Conservation (phyloP, 2,329 filamentous ascomycete genomes). For the Ascocoryne sarcoides region DNA sequence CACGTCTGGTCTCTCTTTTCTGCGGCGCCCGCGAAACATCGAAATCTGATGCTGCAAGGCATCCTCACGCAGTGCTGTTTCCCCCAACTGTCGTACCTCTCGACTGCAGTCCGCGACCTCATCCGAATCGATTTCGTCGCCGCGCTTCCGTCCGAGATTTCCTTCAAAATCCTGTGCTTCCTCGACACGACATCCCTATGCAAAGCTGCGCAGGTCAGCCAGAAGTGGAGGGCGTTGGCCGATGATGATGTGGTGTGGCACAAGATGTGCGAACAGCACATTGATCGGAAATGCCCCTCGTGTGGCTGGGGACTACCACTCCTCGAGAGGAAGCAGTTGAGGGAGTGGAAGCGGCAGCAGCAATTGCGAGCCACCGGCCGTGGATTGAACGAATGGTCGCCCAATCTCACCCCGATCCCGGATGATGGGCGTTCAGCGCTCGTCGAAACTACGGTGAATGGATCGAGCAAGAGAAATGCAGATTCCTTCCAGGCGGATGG, state of each 20-base stretch:
- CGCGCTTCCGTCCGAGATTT: slow-evolving; percentile 80
- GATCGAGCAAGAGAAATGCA: slow-evolving; percentile 21
- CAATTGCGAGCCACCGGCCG: slow-evolving; percentile 57
- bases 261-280: slow-evolving; percentile 95
- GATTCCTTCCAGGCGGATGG: slow-evolving; percentile 12
- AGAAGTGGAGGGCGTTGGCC: slow-evolving; percentile 79
- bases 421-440: slow-evolving; percentile 23
- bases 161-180: slow-evolving; percentile 86
- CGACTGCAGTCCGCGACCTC: slow-evolving; percentile 81
- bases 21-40: slow-evolving; percentile 84
- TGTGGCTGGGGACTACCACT: slow-evolving; percentile 93
- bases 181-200: slow-evolving; percentile 91
- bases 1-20: slow-evolving; percentile 98
- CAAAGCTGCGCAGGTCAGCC: slow-evolving; percentile 90
- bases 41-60: slow-evolving; percentile 92
- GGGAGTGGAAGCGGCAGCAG: slow-evolving; percentile 70
- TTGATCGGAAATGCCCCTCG: slow-evolving; percentile 86
- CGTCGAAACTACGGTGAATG: slow-evolving; percentile 4
- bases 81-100: slow-evolving; percentile 88
- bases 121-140: slow-evolving; percentile 96
- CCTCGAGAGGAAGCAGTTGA: slow-evolving; percentile 77
- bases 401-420: slow-evolving; percentile 39
- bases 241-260: slow-evolving; percentile 98
- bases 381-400: slow-evolving; percentile 45
- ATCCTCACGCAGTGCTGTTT: slow-evolving; percentile 97